These are phyloP conservation scores for Byssochlamys sp. DNA, from an alignment of 2,329 filamentous ascomycete genomes.

Conservation along the genomic window DNA sequence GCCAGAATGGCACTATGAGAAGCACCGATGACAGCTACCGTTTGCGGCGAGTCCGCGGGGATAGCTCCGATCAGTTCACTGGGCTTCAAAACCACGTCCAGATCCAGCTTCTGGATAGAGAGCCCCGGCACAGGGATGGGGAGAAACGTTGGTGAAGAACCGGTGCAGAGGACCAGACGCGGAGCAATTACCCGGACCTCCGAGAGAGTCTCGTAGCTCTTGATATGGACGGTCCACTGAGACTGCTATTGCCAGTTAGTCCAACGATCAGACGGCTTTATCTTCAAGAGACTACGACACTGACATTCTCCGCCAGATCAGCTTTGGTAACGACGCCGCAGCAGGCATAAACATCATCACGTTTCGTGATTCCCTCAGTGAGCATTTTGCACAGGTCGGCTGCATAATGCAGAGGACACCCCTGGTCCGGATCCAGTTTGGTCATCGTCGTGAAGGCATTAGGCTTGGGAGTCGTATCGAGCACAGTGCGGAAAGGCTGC, in stretches of 20 bases:
- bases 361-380: constrained; percentile 31
- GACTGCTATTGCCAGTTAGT: constrained; percentile 14
- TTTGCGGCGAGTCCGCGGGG: constrained; percentile 25
- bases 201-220: constrained; percentile 16
- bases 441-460: constrained; percentile 49
- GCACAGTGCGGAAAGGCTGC: constrained; percentile 44
- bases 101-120: constrained; percentile 37
- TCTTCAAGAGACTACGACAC: constrained; percentile 4
- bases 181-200: constrained; percentile 29
- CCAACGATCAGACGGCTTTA: not conserved
- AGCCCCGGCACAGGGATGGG: constrained; percentile 35
- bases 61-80: constrained; percentile 38
- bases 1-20: constrained; percentile 56
- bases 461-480: constrained; percentile 38
- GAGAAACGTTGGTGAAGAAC: constrained; percentile 41
- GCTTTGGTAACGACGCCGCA: constrained; percentile 27
- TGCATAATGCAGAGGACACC: constrained; percentile 49
- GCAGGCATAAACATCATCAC: constrained; percentile 26
- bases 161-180: constrained; percentile 50
- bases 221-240: constrained; percentile 26
- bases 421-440: constrained; percentile 46
- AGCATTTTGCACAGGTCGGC: constrained; percentile 46
- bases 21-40: constrained; percentile 51
- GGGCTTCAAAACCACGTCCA: constrained; percentile 50
- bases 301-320: constrained; percentile 20